Conservation (phyloP, 495 filamentous ascomycete species). For the Podospora comata region DNA sequence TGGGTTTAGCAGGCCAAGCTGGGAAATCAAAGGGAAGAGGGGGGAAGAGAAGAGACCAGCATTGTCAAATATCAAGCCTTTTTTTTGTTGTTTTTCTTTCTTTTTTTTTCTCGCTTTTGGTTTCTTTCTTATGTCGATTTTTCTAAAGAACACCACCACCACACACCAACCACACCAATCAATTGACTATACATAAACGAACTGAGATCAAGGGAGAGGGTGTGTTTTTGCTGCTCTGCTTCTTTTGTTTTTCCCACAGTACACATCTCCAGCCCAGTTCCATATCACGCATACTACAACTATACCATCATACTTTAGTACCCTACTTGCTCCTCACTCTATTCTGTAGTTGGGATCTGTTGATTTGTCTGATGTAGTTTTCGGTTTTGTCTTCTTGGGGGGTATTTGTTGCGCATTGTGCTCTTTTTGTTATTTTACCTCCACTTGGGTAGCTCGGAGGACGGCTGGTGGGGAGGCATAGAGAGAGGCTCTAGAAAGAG, state of each 20-base stretch:
- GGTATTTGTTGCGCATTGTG: not conserved
- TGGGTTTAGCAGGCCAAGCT: not conserved
- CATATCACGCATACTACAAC: not conserved
- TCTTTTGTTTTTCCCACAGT: not conserved
- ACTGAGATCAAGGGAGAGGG: not conserved
- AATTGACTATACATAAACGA: not conserved
- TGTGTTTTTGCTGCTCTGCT: not conserved
- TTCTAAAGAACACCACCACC: not conserved
- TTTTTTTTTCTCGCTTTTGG: constrained; percentile 16
- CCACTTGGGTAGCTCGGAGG: not conserved
- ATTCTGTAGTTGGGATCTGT: not conserved
- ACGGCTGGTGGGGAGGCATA: not conserved
- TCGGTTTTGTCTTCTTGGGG: not conserved
- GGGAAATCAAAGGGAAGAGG: constrained; percentile 4
- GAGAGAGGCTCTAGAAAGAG: not conserved
- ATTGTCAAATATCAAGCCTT: constrained; percentile 2
- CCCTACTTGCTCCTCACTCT: not conserved
- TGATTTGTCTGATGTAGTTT: not conserved
- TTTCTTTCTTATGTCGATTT: constrained; percentile 30
- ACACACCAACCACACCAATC: not conserved
- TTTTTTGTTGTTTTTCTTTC: constrained; percentile 3
- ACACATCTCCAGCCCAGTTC: not conserved
- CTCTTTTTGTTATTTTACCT: not conserved
- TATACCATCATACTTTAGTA: not conserved
- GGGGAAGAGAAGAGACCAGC: not conserved